Conservation (phyloP, 129 eudicot species). For the Pulicaria dysenterica region DNA sequence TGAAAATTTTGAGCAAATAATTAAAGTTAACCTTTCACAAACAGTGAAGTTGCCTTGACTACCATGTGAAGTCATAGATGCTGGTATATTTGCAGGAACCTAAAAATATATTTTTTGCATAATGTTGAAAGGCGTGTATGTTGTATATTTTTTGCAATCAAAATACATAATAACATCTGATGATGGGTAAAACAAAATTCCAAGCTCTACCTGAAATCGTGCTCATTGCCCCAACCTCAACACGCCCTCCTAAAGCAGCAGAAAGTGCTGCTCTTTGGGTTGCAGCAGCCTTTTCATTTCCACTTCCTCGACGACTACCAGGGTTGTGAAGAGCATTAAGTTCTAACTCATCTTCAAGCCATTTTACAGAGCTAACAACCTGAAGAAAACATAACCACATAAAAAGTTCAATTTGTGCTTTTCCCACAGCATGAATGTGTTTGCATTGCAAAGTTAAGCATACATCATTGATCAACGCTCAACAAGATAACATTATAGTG, state of each 20-base stretch:
- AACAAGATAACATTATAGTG: too few relatives aligned
- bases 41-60: not conserved
- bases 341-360: constrained; percentile 99
- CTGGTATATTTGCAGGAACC: not conserved
- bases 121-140: too few relatives aligned
- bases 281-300: constrained; percentile 94
- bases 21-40: not conserved
- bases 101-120: not conserved
- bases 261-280: constrained; percentile 94
- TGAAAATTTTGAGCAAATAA: constrained; percentile 34
- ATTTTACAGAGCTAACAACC: constrained; percentile 99
- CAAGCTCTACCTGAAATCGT: constrained; percentile 78
- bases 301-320: constrained; percentile 95
- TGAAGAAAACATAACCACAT: constrained; percentile 19
- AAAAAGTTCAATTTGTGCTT: not conserved
- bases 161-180: not conserved
- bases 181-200: not conserved
- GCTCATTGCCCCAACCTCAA: constrained; percentile 89
- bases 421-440: not conserved
- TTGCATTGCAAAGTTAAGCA: not conserved
- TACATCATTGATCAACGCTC: too few relatives aligned
- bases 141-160: not conserved
- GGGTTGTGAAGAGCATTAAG: constrained; percentile 99
- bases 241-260: constrained; percentile 97
- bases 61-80: not conserved